These are phyloP conservation scores for Clavariopsis aquatica DNA, from an alignment of 495 filamentous ascomycete species.

Conservation along the genomic window DNA sequence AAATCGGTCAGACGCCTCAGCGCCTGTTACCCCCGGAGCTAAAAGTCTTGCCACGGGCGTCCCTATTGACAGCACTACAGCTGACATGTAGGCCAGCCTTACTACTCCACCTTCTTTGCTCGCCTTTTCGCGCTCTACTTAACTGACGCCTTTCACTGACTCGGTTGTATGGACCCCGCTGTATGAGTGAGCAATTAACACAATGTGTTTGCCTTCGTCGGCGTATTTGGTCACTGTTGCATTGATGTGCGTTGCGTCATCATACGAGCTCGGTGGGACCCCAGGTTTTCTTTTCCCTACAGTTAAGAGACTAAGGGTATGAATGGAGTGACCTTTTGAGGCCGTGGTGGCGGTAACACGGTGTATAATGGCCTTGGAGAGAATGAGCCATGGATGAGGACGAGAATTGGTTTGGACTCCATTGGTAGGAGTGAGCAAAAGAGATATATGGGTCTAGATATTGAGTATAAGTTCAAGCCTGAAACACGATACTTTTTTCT, in stretches of 20 bases:
- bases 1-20: not conserved
- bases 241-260: conserved; percentile 27
- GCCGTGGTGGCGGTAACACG: conserved; percentile 35
- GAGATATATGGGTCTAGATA: no score
- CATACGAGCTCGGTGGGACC: conserved; percentile 13
- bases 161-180: conserved; percentile 15
- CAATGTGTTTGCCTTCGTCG: conserved; percentile 28
- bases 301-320: conserved; percentile 23
- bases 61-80: conserved; percentile 14
- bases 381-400: conserved; percentile 50
- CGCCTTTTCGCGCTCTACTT: conserved; percentile 13
- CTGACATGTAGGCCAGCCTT: conserved; percentile 28
- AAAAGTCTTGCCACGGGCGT: not conserved
- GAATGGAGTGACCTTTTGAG: conserved; percentile 35
- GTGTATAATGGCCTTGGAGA: conserved; percentile 40
- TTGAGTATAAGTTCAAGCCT: no score
- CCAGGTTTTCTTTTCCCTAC: conserved; percentile 28
- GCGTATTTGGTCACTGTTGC: conserved; percentile 13
- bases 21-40: not conserved
- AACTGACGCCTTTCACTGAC: conserved; percentile 25
- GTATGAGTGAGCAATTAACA: conserved; percentile 32
- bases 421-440: no score
- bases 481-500: no score
- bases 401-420: conserved; percentile 42
- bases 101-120: conserved; percentile 32